Percentiles rank a stretch among this genome's conserved stretches.
These are phyloP conservation scores for Suillus lakei DNA, from an alignment of 768 basidiomycete genomes.

Conservation along the genomic window DNA sequence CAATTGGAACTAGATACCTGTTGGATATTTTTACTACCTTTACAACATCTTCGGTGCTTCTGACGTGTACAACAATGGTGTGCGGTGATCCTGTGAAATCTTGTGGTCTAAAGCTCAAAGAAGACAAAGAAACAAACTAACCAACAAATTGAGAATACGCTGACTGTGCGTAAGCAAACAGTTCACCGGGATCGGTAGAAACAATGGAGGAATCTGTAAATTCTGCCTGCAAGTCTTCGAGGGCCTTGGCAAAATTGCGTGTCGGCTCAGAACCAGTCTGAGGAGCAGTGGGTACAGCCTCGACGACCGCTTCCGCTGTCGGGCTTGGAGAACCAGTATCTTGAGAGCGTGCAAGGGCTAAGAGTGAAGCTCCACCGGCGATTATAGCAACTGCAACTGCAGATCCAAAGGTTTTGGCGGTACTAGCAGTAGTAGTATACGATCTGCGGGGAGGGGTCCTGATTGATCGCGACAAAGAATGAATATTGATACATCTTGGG, in stretches of 20 bases:
- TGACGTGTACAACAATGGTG: conserved; percentile 54
- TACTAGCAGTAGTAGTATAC: not conserved
- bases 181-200: conserved; percentile 50
- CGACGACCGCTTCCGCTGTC: not conserved
- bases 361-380: conserved; percentile 12
- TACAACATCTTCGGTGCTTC: conserved; percentile 78
- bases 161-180: conserved; percentile 64
- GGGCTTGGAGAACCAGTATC: not conserved
- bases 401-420: conserved; percentile 1
- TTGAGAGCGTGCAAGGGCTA: conserved; percentile 7
- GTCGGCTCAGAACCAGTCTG: not conserved
- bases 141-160: conserved; percentile 66
- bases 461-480: not conserved
- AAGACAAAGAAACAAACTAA: conserved; percentile 32
- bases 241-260: conserved; percentile 46
- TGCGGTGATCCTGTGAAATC: conserved; percentile 15
- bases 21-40: conserved; percentile 73
- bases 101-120: conserved; percentile 17
- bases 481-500: conserved; percentile 9
- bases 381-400: conserved; percentile 9
- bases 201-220: conserved; percentile 50
- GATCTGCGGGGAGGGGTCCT: not conserved
- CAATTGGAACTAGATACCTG: conserved; percentile 71
- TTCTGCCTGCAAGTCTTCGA: conserved; percentile 47
- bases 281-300: not conserved